Base-by-base conservation (phyloP, 306 rosid genomes). In the Canavalia ensiformis region DNA sequence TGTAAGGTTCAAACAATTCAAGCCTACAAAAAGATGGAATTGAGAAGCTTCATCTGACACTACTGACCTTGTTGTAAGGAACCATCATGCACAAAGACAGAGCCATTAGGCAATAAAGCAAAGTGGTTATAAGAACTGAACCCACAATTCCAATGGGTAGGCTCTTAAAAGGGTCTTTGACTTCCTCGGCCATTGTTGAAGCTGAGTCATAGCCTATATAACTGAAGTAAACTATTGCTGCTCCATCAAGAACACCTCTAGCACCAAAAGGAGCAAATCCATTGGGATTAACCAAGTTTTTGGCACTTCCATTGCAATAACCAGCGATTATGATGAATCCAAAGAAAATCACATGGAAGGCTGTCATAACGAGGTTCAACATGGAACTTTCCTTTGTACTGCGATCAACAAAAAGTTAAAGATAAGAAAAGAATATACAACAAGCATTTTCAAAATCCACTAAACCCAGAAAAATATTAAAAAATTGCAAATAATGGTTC, bases 171-270 rank as follows among this genome's bases (percentile, higher is more conserved):
- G 97, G 99, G 66, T 87, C 89, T 78, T 86, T 90, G 41, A 90
- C 91, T 84, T 95, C 99, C 80, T 95, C 99, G 30, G 99, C 99
- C 91, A 95, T 82, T 33, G 99, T 95, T 81, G 99, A 93, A 80
- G 92, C 99, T 9, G 99, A 93, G 83, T 95, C 97, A 81, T 93
- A 95, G 47, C 99, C 99, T 54, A 95, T 95, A 69, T 93, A 95
- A 82, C 97, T 93, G 79, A 95, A 90, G 81, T 95, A 95, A 12
- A 95, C 99, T 58, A 84, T 80, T 63, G 99, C 97, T 68, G 99
- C 97, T 81, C 99, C 99, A 77, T 95, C 95, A 75, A 95, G 85
- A 82, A 93, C 81, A 55, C 91, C 91, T 85, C 89, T 86, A 13
- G 84, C 88, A 42, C 99, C 99, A 56, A 72, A 83, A 57, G 99